phyloP scores from a whole-genome alignment of 1,139 yeast species.

The Hanseniaspora sp. region DNA sequence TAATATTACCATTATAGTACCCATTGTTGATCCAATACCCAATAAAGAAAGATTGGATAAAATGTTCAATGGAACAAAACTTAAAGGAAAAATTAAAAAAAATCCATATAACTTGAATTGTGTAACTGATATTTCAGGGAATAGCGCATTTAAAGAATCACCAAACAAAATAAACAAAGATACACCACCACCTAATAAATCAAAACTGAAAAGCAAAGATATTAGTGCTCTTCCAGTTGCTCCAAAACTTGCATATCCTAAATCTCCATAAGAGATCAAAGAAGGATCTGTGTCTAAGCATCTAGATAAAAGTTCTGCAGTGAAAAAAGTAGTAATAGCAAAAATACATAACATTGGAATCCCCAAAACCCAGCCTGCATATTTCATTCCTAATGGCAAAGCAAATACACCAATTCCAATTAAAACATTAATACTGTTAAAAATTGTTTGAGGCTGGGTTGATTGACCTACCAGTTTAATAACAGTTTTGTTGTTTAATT shows the following conservation, averaged over 20 bases:
- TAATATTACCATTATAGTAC: conserved; percentile 48
- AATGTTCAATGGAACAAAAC: conserved; percentile 59
- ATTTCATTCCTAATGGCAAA: conserved; percentile 64
- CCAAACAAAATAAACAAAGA: conserved; percentile 69
- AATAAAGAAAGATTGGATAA: conserved; percentile 61
- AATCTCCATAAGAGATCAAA: conserved; percentile 77
- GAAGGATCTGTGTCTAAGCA: conserved; percentile 67
- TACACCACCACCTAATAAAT: conserved; percentile 66
- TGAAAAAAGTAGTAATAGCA: conserved; percentile 52
- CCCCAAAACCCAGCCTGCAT: conserved; percentile 76
- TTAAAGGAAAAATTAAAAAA: conserved; percentile 49
- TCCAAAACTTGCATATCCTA: conserved; percentile 69
- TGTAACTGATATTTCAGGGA: conserved; percentile 41
- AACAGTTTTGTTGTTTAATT: conserved; percentile 59
- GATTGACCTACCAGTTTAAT: conserved; percentile 75
- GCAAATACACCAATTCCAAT: conserved; percentile 82
- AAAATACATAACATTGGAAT: conserved; percentile 41
- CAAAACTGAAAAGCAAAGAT: conserved; percentile 62
- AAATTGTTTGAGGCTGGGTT: conserved; percentile 76
- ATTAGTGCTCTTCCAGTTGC: conserved; percentile 49
- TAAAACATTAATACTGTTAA: conserved; percentile 74
- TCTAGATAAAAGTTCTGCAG: conserved; percentile 55
- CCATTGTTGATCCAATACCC: conserved; percentile 62
- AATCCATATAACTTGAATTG: conserved; percentile 50
- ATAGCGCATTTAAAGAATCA: conserved; percentile 64